Base-by-base conservation (phyloP, 2,329 filamentous ascomycete species). In the Thermothelomyces thermophilus region DNA sequence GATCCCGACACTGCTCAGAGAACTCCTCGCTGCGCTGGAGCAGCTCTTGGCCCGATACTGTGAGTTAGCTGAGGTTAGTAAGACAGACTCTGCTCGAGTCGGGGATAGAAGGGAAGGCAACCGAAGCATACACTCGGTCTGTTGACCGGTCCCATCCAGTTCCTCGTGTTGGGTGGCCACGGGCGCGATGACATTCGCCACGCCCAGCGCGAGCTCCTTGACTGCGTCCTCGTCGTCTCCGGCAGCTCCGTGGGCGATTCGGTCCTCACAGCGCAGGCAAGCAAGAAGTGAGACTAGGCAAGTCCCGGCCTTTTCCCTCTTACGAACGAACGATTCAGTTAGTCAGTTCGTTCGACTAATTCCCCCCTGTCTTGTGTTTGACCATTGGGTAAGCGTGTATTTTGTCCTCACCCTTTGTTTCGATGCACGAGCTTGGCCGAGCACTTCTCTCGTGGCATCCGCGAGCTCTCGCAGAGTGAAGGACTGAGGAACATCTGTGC, bases 391-490 rank as follows among this genome's bases (percentile, higher is more conserved):
- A 22, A 16, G 16, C 14, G 3, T 35, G 3, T 34, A n/a, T 34
- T 6, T 33, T 16, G 9, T 3, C 13, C 26, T 31, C 19, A 52
- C 51, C 11, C 28, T 19, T 6, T 40, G 28, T 34, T 46, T 40
- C 20, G 28, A 41, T 4, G 50, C 28, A 16, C 24, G 16, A 13
- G 36, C 42, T 16, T 20, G 34, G 9, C 4, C 3, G 0, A 50
- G 17, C 3, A 16, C 13, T 19, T 17, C 28, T 3, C 35, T 40
- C 7, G 40, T 33, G 3, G 9, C 33, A 3, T n/a, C 34, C 2
- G 33, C 31, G 13, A 59, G 41, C 10, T 56, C 53, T 17, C 34
- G 10, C 31, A 57, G 41, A 14, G 45, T 52, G 42, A 56, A 52
- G 0, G 51, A 41, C 3, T 50, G 7, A 6, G 43, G 50, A 1